Percentiles rank a stretch among this genome's conserved stretches.
Conservation (phyloP, 305 asterid genomes). For the Fraxinus greggii region DNA sequence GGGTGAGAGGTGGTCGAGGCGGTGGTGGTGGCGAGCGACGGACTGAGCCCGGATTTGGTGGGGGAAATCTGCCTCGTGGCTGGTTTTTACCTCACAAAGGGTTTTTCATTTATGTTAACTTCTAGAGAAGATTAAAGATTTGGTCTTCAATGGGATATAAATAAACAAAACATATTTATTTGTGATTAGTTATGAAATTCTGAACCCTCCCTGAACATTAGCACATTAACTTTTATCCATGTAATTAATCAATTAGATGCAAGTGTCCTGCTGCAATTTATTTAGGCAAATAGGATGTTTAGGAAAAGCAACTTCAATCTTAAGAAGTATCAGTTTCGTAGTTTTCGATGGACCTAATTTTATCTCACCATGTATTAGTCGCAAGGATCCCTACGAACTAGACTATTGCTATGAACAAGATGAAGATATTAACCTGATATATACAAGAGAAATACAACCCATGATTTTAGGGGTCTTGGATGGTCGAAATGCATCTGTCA, state of each 20-base stretch:
- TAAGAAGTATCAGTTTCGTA: background rate
- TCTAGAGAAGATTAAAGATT: background rate
- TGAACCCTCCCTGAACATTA: background rate
- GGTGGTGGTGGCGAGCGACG: too few relatives aligned
- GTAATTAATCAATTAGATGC: background rate
- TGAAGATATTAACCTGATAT: slow-evolving; percentile 43
- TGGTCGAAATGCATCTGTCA: slow-evolving; percentile 61
- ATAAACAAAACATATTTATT: background rate
- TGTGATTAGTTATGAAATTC: background rate
- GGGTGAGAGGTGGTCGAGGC: too few relatives aligned
- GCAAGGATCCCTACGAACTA: slow-evolving; percentile 54
- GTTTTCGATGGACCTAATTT: background rate
- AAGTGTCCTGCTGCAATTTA: background rate
- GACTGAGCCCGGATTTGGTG: too few relatives aligned
- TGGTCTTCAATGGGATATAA: background rate
- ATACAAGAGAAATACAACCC: slow-evolving; percentile 63
- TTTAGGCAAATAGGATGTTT: slow-evolving; percentile 1
- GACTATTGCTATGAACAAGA: slow-evolving; percentile 62
- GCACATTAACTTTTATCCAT: background rate
- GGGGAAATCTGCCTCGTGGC: too few relatives aligned
- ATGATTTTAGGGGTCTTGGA: slow-evolving; percentile 43
- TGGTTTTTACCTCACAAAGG: too few relatives aligned
- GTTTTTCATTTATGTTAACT: background rate
- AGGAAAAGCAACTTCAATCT: background rate
- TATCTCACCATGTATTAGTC: slow-evolving; percentile 33